These are phyloP conservation scores for Caryopteris hybrid DNA, from an alignment of 305 asterid species.

Conservation along the genomic window DNA sequence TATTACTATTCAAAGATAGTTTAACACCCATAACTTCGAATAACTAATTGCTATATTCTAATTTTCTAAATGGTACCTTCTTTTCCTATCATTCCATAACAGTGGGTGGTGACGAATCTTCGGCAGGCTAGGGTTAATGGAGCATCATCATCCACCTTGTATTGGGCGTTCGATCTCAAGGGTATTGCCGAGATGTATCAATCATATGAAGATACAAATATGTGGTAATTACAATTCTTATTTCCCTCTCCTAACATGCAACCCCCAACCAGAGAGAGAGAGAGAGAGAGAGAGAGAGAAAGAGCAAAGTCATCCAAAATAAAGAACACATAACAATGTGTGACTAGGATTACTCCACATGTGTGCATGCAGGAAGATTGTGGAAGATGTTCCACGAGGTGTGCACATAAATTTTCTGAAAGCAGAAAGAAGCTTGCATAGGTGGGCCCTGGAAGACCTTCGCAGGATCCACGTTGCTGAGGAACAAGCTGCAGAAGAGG, in stretches of 20 bases:
- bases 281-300: neutral
- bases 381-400: constrained; percentile 96
- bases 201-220: constrained; percentile 84
- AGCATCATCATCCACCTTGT: constrained; percentile 55
- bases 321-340: neutral
- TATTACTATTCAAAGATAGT: neutral
- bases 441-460: constrained; percentile 96
- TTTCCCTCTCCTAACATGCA: neutral
- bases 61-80: neutral
- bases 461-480: constrained; percentile 89
- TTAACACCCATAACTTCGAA: neutral
- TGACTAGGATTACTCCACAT: neutral
- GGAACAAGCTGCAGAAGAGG: constrained; percentile 91
- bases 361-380: constrained; percentile 58
- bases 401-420: constrained; percentile 85
- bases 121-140: constrained; percentile 49
- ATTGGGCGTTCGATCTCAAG: constrained; percentile 79
- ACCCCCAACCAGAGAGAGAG: neutral
- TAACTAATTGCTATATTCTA: neutral
- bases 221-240: constrained; percentile 48
- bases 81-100: constrained; percentile 25
- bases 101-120: constrained; percentile 98
- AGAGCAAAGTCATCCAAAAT: neutral
- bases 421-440: constrained; percentile 95
- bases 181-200: constrained; percentile 92